Evolutionary conservation across 2,329 filamentous ascomycete genomes (phyloP).

Genomic region (Blumeriella jaapii): DNA sequence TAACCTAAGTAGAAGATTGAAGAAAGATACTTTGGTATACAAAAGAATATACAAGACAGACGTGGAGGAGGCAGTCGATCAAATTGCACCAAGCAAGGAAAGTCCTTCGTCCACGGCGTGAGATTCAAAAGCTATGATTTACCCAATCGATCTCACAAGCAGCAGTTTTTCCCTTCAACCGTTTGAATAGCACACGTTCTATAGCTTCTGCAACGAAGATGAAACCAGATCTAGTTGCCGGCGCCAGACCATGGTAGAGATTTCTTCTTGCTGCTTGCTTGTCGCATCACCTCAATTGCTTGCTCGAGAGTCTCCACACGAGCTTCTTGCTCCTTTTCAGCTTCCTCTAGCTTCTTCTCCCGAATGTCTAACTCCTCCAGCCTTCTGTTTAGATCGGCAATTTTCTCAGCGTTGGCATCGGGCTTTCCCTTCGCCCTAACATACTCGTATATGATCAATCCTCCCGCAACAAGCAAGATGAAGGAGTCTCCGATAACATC

Average conservation of each 20-base stretch:
- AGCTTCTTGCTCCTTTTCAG: constrained; percentile 27
- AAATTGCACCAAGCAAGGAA: too few species aligned
- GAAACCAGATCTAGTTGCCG: not conserved
- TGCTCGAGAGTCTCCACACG: constrained; percentile 26
- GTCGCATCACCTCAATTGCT: constrained; percentile 24
- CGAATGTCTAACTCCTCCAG: constrained; percentile 40
- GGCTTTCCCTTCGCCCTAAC: constrained; percentile 48
- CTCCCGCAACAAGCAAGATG: constrained; percentile 46
- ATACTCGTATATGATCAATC: constrained; percentile 50
- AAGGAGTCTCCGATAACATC: constrained; percentile 54
- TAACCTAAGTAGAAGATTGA: too few species aligned
- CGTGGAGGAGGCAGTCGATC: too few species aligned
- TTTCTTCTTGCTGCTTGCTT: constrained; percentile 17
- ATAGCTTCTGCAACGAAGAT: not conserved
- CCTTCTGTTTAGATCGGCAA: constrained; percentile 40
- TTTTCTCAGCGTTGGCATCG: constrained; percentile 42
- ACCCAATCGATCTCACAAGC: too few species aligned
- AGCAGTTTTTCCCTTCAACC: too few species aligned
- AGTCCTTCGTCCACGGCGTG: too few species aligned
- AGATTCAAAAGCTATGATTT: too few species aligned
- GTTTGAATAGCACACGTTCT: too few species aligned
- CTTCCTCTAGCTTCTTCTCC: constrained; percentile 43
- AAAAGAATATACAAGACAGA: too few species aligned
- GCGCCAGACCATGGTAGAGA: constrained; percentile 7
- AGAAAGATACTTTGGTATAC: too few species aligned